A percentile compares a stretch with the other conserved stretches of the same genome.
Evolutionary conservation across 2,329 filamentous ascomycete species (phyloP).

Genomic region (Elsinoe batatas): DNA sequence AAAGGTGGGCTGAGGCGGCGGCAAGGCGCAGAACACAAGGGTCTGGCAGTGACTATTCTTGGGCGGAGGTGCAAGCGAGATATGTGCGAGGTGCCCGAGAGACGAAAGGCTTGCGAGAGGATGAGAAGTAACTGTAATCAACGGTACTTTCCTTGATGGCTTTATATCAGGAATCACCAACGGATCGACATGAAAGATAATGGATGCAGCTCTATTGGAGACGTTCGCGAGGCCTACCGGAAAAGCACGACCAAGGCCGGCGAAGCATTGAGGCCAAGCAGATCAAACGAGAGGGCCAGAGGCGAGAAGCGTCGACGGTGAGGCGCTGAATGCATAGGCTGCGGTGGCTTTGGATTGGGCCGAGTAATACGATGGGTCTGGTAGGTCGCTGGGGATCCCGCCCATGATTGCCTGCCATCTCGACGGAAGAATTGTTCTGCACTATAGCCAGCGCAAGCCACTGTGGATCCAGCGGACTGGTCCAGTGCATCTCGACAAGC

Average conservation of each 20-base stretch:
- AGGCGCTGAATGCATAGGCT: background rate
- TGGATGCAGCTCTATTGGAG: background rate
- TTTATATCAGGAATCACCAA: constrained; percentile 1
- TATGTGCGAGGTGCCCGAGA: background rate
- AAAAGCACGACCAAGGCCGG: background rate
- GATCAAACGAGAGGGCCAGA: background rate
- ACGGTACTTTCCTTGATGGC: constrained; percentile 5
- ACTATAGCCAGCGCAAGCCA: background rate
- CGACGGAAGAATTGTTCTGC: background rate
- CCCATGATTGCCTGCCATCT: background rate
- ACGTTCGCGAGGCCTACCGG: background rate
- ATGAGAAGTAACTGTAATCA: background rate
- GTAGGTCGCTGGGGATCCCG: background rate
- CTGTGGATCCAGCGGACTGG: background rate
- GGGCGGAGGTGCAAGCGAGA: background rate
- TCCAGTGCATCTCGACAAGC: background rate
- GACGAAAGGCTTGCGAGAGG: background rate
- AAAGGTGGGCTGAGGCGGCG: background rate
- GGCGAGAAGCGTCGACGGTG: background rate
- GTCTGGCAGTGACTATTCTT: background rate
- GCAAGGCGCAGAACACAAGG: background rate
- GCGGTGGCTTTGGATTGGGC: background rate
- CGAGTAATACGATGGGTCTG: background rate
- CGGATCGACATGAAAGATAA: background rate
- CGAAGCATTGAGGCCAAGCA: constrained; percentile 6